Base-by-base conservation (phyloP, 352 stramenopile species). In the Phytopythium kandeliae region DNA sequence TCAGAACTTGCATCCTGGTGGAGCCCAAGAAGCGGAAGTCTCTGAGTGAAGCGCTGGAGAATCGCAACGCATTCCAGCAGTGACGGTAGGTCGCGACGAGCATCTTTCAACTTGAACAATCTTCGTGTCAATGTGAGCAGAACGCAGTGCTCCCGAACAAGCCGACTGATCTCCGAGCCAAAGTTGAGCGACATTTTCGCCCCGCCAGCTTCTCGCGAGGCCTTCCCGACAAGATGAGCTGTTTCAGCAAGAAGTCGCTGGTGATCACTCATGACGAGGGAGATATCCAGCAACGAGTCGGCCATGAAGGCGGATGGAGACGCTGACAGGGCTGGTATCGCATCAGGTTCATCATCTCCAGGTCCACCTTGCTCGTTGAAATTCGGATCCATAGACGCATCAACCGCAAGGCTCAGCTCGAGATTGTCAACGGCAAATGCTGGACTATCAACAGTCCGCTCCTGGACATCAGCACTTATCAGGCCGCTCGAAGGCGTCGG, bases 201-300 rank as follows among this genome's bases (percentile, higher is more conserved):
- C 37, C 31, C 28, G 4, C 21, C 44, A 1, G 55, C 48, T 47
- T 65, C 41, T 11, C 59, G 59, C 28, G 71, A 63, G 6, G 52
- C 59, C 54, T 85, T 84, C 2, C 40, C 50, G 0, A 89, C 63
- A 54, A 67, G 79, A 28, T 69, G 66, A 30, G 74, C 62, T 0
- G 69, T 66, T 55, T 89, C 68, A 1, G 65, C 70, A 24, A 89
- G 41, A n/a, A 89, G 63, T 0, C 66, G 72, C 22, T 89, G 74
- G 48, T 86, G 73, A 25, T 89, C 78, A n/a, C 54, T 86, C 74
- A 89, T 85, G 16, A 89, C 74, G 22, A 89, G 74, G 17, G 78
- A 86, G 41, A 89, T 89, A 38, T 86, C 78, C 43, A 85, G 54
- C 11, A 89, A 55, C 17, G 78, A 82, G 26, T 85, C 68, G 16